These are phyloP conservation scores for Rugonectria rugulosa DNA, from an alignment of 2,329 filamentous ascomycete genomes.

Conservation along the genomic window DNA sequence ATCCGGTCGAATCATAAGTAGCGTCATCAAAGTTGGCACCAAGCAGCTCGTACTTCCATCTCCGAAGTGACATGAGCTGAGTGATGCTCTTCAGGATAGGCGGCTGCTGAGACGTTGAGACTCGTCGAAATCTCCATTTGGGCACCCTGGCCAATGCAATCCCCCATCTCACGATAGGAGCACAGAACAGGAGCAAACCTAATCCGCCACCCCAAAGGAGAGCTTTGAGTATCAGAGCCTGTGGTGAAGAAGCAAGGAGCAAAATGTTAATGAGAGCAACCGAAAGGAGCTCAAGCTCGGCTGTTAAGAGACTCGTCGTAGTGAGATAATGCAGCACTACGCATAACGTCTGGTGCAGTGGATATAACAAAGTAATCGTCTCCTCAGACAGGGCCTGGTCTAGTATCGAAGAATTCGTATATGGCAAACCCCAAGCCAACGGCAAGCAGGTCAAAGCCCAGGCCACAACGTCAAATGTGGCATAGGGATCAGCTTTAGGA, in stretches of 20 bases:
- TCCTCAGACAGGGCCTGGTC: conserved; percentile 57
- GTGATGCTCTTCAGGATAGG: conserved; percentile 49
- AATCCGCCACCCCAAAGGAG: conserved; percentile 87
- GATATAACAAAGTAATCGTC: conserved; percentile 73
- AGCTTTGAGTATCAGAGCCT: conserved; percentile 84
- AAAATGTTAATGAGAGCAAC: conserved; percentile 83
- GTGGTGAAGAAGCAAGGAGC: conserved; percentile 79
- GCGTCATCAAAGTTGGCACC: conserved; percentile 43
- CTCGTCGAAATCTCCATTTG: conserved; percentile 83
- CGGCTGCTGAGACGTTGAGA: conserved; percentile 47
- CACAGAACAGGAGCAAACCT: conserved; percentile 75
- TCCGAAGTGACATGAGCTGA: conserved; percentile 55
- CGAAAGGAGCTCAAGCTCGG: conserved; percentile 89
- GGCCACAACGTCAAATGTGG: conserved; percentile 72
- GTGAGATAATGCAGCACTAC: conserved; percentile 80
- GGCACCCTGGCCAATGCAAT: conserved; percentile 87
- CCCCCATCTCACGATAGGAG: conserved; percentile 80
- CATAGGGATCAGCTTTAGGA: conserved; percentile 64
- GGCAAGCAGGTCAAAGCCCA: conserved; percentile 82
- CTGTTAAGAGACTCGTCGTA: conserved; percentile 84
- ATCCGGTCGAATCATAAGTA: conserved; percentile 41
- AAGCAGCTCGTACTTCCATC: conserved; percentile 52
- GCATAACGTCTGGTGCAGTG: conserved; percentile 81
- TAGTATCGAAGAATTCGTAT: conserved; percentile 40
- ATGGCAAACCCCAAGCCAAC: conserved; percentile 49